A percentile compares a stretch with the other conserved stretches of the same genome.
phyloP scores from a whole-genome alignment of 2,329 filamentous ascomycete species.

The Colletotrichum salicis region DNA sequence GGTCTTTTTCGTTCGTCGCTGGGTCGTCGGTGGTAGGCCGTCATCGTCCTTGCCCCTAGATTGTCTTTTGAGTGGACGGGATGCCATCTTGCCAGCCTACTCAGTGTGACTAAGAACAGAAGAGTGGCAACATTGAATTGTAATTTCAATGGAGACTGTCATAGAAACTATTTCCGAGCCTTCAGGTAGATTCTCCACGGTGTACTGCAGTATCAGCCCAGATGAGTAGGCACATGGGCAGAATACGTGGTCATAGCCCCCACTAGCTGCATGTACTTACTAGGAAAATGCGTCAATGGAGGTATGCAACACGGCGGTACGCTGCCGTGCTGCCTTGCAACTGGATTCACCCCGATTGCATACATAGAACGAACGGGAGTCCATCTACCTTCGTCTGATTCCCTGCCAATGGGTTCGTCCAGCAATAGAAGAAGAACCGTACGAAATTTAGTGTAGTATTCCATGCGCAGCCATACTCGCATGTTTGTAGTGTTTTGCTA shows the following conservation, averaged over 20 bases:
- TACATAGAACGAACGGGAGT: too few relatives aligned
- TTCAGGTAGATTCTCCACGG: too few relatives aligned
- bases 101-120: neutral
- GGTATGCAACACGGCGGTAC: neutral
- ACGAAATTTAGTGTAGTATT: too few relatives aligned
- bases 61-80: neutral
- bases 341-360: too few relatives aligned
- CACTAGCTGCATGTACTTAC: neutral
- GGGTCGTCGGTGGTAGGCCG: too few relatives aligned
- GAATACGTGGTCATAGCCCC: neutral
- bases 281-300: neutral
- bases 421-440: rapidly evolving
- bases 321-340: neutral
- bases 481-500: too few relatives aligned
- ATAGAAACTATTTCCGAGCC: neutral
- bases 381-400: too few relatives aligned
- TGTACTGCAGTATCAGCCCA: neutral
- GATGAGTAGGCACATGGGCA: neutral
- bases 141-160: neutral
- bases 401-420: too few relatives aligned
- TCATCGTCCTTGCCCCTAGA: neutral
- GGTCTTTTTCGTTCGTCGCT: too few relatives aligned
- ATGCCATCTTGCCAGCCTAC: neutral
- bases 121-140: neutral
- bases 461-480: too few relatives aligned